Percentiles rank a stretch among this genome's conserved stretches.
Evolutionary conservation across 202 grass and related monocot genomes (phyloP).

Genomic region (Bolboschoenoplectus hybrid): DNA sequence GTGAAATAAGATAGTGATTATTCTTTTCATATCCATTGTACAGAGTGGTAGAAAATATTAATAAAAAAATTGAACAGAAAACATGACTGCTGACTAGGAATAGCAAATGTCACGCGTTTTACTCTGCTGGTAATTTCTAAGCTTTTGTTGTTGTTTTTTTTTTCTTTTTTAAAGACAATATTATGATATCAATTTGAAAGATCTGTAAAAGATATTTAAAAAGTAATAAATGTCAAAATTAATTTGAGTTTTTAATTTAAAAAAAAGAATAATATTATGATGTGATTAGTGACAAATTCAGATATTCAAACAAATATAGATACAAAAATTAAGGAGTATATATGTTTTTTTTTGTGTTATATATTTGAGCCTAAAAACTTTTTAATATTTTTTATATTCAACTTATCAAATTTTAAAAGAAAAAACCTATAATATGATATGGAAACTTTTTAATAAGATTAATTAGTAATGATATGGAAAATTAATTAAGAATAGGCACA

Average conservation of each 20-base stretch:
- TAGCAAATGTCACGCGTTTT: neutral
- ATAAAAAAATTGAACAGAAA: neutral
- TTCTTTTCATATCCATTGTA: neutral
- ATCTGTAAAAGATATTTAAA: no score
- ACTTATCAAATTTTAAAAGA: neutral
- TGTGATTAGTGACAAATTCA: neutral
- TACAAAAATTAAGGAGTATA: neutral
- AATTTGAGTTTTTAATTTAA: no score
- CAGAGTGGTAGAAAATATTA: neutral
- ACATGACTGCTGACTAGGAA: slow-evolving; percentile 15
- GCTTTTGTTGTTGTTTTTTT: no score
- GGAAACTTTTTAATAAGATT: no score
- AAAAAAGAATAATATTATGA: neutral
- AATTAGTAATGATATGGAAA: no score
- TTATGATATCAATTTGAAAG: no score
- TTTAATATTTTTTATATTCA: neutral
- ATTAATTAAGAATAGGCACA: no score
- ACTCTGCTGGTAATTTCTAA: neutral
- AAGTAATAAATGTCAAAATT: no score
- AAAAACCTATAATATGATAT: no score
- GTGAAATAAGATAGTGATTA: neutral
- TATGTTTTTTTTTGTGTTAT: neutral
- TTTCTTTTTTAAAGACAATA: no score
- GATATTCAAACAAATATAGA: neutral
- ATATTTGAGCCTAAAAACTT: neutral